A percentile compares a stretch with the other conserved stretches of the same genome.
phyloP scores from a whole-genome alignment of 2,329 filamentous ascomycete species.

The Diaporthe nobilis region DNA sequence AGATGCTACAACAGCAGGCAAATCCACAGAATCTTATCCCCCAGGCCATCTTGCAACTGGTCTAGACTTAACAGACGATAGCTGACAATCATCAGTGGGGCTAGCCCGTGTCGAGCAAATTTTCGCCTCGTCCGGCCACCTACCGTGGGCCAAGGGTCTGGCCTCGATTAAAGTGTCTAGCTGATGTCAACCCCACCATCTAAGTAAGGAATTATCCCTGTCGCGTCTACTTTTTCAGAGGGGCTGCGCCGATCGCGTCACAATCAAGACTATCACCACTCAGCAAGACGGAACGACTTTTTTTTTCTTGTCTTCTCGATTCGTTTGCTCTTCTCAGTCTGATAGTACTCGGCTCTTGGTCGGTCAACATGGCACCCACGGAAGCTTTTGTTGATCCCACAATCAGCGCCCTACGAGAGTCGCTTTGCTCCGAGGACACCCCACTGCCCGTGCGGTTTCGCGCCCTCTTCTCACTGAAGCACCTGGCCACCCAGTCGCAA shows the following conservation, averaged over 20 bases:
- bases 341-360: background rate
- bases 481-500: constrained; percentile 80
- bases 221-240: no score
- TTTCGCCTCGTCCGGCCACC: background rate
- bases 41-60: background rate
- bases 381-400: constrained; percentile 54
- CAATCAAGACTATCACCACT: constrained; percentile 2
- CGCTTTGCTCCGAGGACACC: constrained; percentile 83
- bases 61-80: background rate
- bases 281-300: background rate
- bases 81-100: background rate
- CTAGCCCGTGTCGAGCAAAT: background rate
- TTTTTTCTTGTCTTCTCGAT: background rate
- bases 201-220: constrained; percentile 13
- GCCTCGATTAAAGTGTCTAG: background rate
- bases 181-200: constrained; percentile 18
- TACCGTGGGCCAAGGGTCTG: background rate
- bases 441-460: constrained; percentile 92
- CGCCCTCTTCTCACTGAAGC: constrained; percentile 97
- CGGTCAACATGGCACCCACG: constrained; percentile 46
- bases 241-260: constrained; percentile 14
- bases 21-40: background rate
- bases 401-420: constrained; percentile 77
- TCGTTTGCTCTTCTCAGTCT: background rate
- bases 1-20: background rate